Base-by-base conservation (phyloP, 2,329 filamentous ascomycete genomes). In the Aureobasidium subglaciale region DNA sequence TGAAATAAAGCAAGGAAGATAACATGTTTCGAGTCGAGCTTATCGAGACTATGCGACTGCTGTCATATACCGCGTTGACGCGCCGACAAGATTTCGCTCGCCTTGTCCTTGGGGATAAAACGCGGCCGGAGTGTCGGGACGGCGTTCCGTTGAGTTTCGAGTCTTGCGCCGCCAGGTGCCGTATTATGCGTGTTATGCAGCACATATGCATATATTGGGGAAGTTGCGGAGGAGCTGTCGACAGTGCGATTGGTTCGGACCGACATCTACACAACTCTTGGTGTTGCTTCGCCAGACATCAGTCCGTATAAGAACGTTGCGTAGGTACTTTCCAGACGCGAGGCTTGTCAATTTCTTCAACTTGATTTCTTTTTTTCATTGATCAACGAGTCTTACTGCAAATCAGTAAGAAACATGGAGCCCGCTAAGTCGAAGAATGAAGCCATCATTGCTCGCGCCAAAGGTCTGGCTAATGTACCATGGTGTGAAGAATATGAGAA, bases 401-500 rank as follows among this genome's bases (percentile, higher is more conserved):
- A 16, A 25, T 22, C 25, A 2, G 9, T 29, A 24, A 13, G 13
- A n/a, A 38, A 24, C 13, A 55, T 55, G 50, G 40, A 55, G 9
- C 50, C 50, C 24, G 57, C 57, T 2, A 55, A 55, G 18, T 30
- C 25, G 7, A 59, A 59, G 34, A 42, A 56, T 22, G 29, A 50
- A 8, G 43, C 49, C 10, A 46, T 57, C 13, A 55, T 59, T 11
- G 49, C 32, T 30, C 27, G 40, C 18, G 78, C 79, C 15, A 76
- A 71, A 60, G 71, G 70, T 30, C 66, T 82, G 10, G 68, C 74
- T 9, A 74, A 82, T 58, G 70, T 78, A 1, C 80, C 80, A 0
- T 80, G 77, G 72, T 78, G 78, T 57, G 81, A 83, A 7, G 77
- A 83, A 58, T 85, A 83, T 54, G 79, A 84, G 63, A 80, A 78